A percentile compares a stretch with the other conserved stretches of the same genome.
Evolutionary conservation across 495 filamentous ascomycete species (phyloP).

Genomic region (Aspergillus bertholletiae): DNA sequence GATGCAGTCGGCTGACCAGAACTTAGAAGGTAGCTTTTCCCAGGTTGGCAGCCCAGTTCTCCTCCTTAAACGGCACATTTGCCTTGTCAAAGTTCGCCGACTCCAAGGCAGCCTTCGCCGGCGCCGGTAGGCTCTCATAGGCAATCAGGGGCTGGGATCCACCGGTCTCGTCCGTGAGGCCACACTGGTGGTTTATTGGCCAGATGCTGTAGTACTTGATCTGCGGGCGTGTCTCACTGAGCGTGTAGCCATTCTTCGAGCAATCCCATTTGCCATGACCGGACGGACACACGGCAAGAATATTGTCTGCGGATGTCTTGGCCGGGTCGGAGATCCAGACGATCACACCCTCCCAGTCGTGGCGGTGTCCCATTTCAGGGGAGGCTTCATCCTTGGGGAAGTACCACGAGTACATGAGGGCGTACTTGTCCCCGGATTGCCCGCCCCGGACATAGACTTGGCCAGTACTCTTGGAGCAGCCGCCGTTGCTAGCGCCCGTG

Average conservation of each 20-base stretch:
- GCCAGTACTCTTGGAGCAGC: constrained; percentile 42
- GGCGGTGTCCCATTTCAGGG: constrained; percentile 42
- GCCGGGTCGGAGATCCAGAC: constrained; percentile 39
- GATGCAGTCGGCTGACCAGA: no score
- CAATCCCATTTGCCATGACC: constrained; percentile 52
- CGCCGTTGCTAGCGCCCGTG: constrained; percentile 33
- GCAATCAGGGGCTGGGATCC: constrained; percentile 52
- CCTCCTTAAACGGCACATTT: constrained; percentile 45
- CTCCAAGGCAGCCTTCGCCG: constrained; percentile 33
- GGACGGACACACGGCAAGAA: constrained; percentile 48
- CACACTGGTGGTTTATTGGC: constrained; percentile 48
- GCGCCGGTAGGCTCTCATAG: constrained; percentile 47
- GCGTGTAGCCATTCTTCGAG: constrained; percentile 33
- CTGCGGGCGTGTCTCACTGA: constrained; percentile 34
- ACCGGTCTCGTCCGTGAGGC: constrained; percentile 40
- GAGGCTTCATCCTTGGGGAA: constrained; percentile 46
- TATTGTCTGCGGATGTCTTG: constrained; percentile 35
- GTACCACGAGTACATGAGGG: constrained; percentile 55
- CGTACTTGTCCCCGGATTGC: constrained; percentile 32
- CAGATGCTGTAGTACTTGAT: constrained; percentile 48
- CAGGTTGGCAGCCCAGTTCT: constrained; percentile 36
- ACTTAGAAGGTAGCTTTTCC: constrained; percentile 31
- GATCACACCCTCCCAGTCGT: constrained; percentile 52
- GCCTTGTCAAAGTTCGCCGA: constrained; percentile 41
- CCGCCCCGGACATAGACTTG: constrained; percentile 50